Conservation (phyloP, 2,329 filamentous ascomycete species). For the Alternaria atra region DNA sequence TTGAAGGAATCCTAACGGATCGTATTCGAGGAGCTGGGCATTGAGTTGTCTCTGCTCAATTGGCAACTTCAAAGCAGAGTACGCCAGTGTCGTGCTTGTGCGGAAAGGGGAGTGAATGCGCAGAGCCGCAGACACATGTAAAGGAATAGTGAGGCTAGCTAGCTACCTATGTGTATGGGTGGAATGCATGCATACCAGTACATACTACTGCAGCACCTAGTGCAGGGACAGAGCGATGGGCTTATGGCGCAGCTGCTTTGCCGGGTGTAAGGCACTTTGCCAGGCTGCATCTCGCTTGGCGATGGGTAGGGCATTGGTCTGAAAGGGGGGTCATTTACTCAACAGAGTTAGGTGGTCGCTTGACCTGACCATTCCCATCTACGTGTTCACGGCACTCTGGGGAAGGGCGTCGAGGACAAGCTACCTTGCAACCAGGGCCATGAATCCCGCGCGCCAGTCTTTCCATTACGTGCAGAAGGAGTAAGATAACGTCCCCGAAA, state of each 20-base stretch:
- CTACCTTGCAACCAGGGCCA: constrained; percentile 16
- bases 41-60: neutral
- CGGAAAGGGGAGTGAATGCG: constrained; percentile 1
- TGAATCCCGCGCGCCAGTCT: neutral
- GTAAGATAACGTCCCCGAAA: neutral
- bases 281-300: constrained; percentile 39
- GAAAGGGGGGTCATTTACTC: constrained; percentile 15
- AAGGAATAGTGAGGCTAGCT: constrained; percentile 28
- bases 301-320: constrained; percentile 14
- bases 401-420: constrained; percentile 10
- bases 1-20: neutral
- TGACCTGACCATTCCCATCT: constrained; percentile 8
- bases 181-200: constrained; percentile 3
- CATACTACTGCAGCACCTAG: constrained; percentile 14
- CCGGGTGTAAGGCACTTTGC: constrained; percentile 25
- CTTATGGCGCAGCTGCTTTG: constrained; percentile 32
- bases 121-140: constrained; percentile 23
- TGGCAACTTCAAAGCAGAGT: neutral
- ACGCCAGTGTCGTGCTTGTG: neutral
- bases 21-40: neutral
- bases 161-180: constrained; percentile 11
- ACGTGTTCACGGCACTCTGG: constrained; percentile 7
- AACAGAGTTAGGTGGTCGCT: constrained; percentile 11
- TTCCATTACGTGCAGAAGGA: neutral
- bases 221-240: constrained; percentile 19